Base-by-base conservation (phyloP, 2,329 filamentous ascomycete species). In the Arthrobotrys megalospora region DNA sequence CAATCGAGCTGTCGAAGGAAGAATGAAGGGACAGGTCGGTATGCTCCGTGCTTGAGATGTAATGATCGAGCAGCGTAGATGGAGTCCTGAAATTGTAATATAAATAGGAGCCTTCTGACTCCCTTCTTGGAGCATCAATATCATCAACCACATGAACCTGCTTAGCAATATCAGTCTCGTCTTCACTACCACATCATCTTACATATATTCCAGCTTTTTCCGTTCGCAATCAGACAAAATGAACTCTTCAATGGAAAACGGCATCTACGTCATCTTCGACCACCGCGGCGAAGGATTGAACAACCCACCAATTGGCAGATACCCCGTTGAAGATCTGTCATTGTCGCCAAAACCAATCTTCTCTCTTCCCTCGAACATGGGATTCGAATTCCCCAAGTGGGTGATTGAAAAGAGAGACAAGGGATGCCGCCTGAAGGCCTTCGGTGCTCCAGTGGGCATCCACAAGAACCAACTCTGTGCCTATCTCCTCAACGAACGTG, bases 311-410 rank as follows among this genome's bases (percentile, higher is more conserved):
- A 62, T 62, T n/a, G 55, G 55, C 2, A 36, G 55, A 7, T 62
- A 62, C 41, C 55, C 55, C 11, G 28, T 62, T 1, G 55, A 62
- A 16, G 55, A 62, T n/a, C 12, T 62, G 5, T 43, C 36, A 1
- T 8, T 62, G 36, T 16, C n/a, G 1, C 55, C 55, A 45, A 62
- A 62, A 21, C 36, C 36, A 14, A 21, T 45, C 16, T 62, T 45
- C 19, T 28, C 41, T 11, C 55, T 62, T 41, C 41, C 55, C 10
- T 11, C 28, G 4, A 38, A 36, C 21, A 32, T 38, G 14, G 28
- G 52, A 6, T 55, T 55, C 14, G 48, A 55, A 21, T 41, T 53
- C 6, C 48, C 64, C 7, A 58, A 43, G 36, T 68, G 64, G 64
- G 14, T 55, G 3, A 21, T 68, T 12, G 41, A 28, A 12, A 68